Base-by-base conservation (phyloP, 2,329 filamentous ascomycete species). In the Cadophora luteo-olivacea region DNA sequence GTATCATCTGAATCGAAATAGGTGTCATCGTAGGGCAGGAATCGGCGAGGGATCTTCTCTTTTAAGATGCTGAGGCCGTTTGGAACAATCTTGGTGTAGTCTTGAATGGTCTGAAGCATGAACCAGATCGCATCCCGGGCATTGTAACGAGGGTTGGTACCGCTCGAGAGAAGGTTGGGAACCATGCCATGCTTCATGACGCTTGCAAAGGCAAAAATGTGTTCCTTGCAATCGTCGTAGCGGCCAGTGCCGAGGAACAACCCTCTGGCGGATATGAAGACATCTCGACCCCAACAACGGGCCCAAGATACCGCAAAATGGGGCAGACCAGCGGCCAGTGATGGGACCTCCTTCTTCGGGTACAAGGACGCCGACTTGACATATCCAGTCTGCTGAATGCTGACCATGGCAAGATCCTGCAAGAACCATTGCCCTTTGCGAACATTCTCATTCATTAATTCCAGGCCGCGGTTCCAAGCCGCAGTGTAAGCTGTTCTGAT, bases 151-250 rank as follows among this genome's bases (percentile, higher is more conserved):
- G 96, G 96, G 19, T 90, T 86, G 69, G 91, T 92, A 7, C 96
- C 94, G 69, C 92, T 93, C 72, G 93, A 91, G 16, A 99, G 85
- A 24, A 99, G 85, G 76, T 99, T 99, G 16, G 96, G 96, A 67
- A 99, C 94, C 94, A 98, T 97, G 62, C 96, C 96, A 75, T 99
- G 96, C 84, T 99, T 99, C 73, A 99, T 83, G 12, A 99, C 94
- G 78, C 94, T 97, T 2, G 92, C 94, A 81, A 99, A 99, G 9
- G 94, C 95, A 69, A 93, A 84, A 68, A 99, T 97, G 77, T 99
- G 97, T 79, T 98, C 94, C 77, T 89, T 94, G 8, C 96, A 96
- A 78, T 97, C 94, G 2, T 86, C 88, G 75, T 92, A 97, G 9
- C 96, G 90, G 1, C 94, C 93, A 12, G 95, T 98, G 51, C 92